Evolutionary conservation across 2,329 filamentous ascomycete genomes (phyloP).

Genomic region (Acrodontium crateriforme): DNA sequence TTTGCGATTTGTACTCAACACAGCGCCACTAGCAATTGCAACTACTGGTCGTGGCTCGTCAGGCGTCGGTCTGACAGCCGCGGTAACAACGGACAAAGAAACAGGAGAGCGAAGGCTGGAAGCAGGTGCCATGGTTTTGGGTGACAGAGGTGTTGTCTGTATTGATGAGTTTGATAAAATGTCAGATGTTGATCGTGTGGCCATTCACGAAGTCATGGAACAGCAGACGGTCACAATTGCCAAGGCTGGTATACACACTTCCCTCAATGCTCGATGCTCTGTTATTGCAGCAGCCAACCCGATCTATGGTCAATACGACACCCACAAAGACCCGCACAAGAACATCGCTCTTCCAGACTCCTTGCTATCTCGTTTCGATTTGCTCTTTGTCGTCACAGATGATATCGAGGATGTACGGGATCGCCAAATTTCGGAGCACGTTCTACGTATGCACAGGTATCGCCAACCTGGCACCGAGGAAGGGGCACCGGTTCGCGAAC

Average conservation of each 20-base stretch:
- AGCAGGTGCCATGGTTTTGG: slow-evolving; percentile 97
- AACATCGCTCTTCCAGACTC: slow-evolving; percentile 97
- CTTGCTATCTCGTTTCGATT: slow-evolving; percentile 92
- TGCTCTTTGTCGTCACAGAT: slow-evolving; percentile 93
- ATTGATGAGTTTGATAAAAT: slow-evolving; percentile 99
- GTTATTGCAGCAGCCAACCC: slow-evolving; percentile 94
- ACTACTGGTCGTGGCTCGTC: slow-evolving; percentile 92
- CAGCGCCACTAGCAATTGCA: slow-evolving; percentile 87
- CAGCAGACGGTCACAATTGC: slow-evolving; percentile 98
- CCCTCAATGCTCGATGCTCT: slow-evolving; percentile 88
- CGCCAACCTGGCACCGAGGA: slow-evolving; percentile 86
- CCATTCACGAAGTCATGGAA: slow-evolving; percentile 99
- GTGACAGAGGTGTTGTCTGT: slow-evolving; percentile 90
- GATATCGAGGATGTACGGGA: slow-evolving; percentile 93
- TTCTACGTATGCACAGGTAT: slow-evolving; percentile 93
- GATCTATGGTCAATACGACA: slow-evolving; percentile 95
- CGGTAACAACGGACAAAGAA: slow-evolving; percentile 92
- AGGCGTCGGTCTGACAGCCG: slow-evolving; percentile 91
- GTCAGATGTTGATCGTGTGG: slow-evolving; percentile 94
- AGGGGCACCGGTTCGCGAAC: slow-evolving; percentile 84
- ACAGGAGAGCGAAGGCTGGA: slow-evolving; percentile 90
- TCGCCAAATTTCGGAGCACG: slow-evolving; percentile 85
- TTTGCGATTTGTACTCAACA: slow-evolving; percentile 91
- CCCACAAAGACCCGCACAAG: slow-evolving; percentile 95
- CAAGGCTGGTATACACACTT: slow-evolving; percentile 96